Percentiles rank a stretch among this genome's conserved stretches.
Evolutionary conservation across 2,329 filamentous ascomycete species (phyloP).

Genomic region (Rasamsonia emersonii): DNA sequence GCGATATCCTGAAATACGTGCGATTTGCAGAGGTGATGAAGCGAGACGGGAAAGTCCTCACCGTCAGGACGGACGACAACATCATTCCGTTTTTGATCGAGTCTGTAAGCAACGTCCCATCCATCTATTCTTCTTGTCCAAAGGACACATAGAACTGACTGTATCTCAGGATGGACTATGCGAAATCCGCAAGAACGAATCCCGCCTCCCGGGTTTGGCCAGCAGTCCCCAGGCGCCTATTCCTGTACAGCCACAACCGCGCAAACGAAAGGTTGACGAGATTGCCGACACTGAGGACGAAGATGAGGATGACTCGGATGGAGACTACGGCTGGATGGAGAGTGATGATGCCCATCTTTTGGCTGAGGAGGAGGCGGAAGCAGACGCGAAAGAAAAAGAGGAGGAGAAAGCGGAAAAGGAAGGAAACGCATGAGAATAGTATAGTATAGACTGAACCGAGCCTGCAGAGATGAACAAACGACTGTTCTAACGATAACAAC

Average conservation of each 20-base stretch:
- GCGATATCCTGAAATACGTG: slow-evolving; percentile 29
- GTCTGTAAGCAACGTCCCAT: slow-evolving; percentile 17
- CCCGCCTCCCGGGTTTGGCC: neutral
- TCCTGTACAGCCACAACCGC: slow-evolving; percentile 9
- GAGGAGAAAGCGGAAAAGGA: neutral
- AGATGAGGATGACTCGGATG: slow-evolving; percentile 21
- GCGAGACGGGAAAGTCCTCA: slow-evolving; percentile 44
- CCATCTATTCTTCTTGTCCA: neutral
- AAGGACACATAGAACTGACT: slow-evolving; percentile 2
- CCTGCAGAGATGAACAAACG: too few species aligned
- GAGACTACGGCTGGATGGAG: slow-evolving; percentile 21
- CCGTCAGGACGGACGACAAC: slow-evolving; percentile 18
- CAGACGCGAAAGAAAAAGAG: neutral
- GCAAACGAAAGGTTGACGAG: slow-evolving; percentile 38
- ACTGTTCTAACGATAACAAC: too few species aligned
- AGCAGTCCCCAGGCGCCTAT: too few species aligned
- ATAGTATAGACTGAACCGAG: too few species aligned
- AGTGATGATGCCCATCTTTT: slow-evolving; percentile 1
- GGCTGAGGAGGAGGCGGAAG: neutral
- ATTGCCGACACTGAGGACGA: slow-evolving; percentile 39
- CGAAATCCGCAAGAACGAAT: slow-evolving; percentile 2
- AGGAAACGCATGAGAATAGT: neutral
- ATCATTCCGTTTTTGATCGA: slow-evolving; percentile 34
- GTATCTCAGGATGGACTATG: slow-evolving; percentile 4
- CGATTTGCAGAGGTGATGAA: slow-evolving; percentile 60